These are phyloP conservation scores for Fonsecaea pedrosoi DNA, from an alignment of 2,329 filamentous ascomycete genomes.

Conservation along the genomic window DNA sequence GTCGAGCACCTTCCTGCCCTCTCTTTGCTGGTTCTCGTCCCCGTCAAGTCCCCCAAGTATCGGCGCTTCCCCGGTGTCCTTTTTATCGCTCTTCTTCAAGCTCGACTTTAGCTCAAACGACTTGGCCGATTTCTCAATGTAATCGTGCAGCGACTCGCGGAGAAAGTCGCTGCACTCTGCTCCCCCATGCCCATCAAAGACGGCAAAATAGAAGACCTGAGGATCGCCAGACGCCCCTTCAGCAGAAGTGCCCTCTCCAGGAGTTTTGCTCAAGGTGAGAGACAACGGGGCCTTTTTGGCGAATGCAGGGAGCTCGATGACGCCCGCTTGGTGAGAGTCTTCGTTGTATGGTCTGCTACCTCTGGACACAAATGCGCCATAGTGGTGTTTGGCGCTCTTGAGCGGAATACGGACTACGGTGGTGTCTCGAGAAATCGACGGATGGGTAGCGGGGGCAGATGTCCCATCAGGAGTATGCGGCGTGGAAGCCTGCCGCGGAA, in stretches of 20 bases:
- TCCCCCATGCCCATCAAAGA: slow-evolving; percentile 96
- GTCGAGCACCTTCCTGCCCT: slow-evolving; percentile 30
- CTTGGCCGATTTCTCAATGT: slow-evolving; percentile 80
- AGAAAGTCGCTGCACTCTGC: slow-evolving; percentile 86
- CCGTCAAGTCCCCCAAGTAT: slow-evolving; percentile 22
- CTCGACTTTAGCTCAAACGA: slow-evolving; percentile 81
- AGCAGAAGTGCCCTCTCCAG: slow-evolving; percentile 61
- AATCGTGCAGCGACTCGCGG: slow-evolving; percentile 81
- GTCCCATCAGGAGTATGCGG: slow-evolving; percentile 69
- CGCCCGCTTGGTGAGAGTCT: slow-evolving; percentile 91
- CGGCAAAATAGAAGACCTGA: slow-evolving; percentile 95
- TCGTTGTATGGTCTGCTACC: slow-evolving; percentile 90
- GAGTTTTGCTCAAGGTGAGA: slow-evolving; percentile 50
- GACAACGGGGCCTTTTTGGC: slow-evolving; percentile 79
- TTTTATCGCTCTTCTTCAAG: slow-evolving; percentile 56
- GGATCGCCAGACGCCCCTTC: slow-evolving; percentile 83
- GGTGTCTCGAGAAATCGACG: slow-evolving; percentile 72
- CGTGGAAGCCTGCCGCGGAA: slow-evolving; percentile 82
- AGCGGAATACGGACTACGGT: slow-evolving; percentile 95
- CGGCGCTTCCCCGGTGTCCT: slow-evolving; percentile 14
- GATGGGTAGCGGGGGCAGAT: slow-evolving; percentile 63
- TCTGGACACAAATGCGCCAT: slow-evolving; percentile 77
- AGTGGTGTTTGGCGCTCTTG: slow-evolving; percentile 93
- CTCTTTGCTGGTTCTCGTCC: slow-evolving; percentile 26
- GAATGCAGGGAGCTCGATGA: slow-evolving; percentile 91